Evolutionary conservation across 1,284 basidiomycete species (phyloP).

Genomic region (Sporisorium reilianum): DNA sequence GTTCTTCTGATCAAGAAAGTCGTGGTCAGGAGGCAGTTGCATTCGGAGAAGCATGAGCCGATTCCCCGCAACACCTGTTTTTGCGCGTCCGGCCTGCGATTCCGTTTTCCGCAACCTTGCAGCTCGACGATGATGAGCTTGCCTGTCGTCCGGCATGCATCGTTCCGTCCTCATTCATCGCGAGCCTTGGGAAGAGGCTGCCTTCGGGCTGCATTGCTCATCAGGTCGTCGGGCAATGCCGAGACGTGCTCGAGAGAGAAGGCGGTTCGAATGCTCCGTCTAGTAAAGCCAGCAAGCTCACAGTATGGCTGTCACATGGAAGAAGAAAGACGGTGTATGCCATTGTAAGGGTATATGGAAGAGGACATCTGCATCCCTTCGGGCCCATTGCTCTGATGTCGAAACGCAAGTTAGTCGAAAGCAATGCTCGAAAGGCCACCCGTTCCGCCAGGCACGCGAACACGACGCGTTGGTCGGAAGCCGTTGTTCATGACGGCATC

Average conservation of each 20-base stretch:
- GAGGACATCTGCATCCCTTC: neutral
- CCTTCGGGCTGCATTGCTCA: too few relatives aligned
- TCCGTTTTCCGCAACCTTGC: slow-evolving; percentile 12
- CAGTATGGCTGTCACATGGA: neutral
- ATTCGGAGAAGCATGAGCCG: slow-evolving; percentile 11
- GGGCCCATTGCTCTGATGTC: neutral
- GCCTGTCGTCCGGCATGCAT: neutral
- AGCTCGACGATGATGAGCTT: neutral
- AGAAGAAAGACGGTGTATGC: neutral
- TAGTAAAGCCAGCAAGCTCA: too few relatives aligned
- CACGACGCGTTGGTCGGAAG: slow-evolving; percentile 56
- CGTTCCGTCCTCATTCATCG: neutral
- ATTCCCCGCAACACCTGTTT: slow-evolving; percentile 19
- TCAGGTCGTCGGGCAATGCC: too few relatives aligned
- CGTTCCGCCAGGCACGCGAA: slow-evolving; percentile 56
- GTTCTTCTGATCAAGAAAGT: neutral
- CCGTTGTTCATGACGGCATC: slow-evolving; percentile 54
- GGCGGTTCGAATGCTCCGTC: too few relatives aligned
- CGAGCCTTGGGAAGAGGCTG: too few relatives aligned
- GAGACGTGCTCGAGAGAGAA: too few relatives aligned
- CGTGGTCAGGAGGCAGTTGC: slow-evolving; percentile 9
- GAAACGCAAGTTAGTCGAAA: slow-evolving; percentile 22
- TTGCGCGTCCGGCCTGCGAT: neutral
- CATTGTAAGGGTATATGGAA: slow-evolving; percentile 32
- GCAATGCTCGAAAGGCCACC: slow-evolving; percentile 58